phyloP scores from a whole-genome alignment of 306 rosid species.

The Prosopis cineraria region DNA sequence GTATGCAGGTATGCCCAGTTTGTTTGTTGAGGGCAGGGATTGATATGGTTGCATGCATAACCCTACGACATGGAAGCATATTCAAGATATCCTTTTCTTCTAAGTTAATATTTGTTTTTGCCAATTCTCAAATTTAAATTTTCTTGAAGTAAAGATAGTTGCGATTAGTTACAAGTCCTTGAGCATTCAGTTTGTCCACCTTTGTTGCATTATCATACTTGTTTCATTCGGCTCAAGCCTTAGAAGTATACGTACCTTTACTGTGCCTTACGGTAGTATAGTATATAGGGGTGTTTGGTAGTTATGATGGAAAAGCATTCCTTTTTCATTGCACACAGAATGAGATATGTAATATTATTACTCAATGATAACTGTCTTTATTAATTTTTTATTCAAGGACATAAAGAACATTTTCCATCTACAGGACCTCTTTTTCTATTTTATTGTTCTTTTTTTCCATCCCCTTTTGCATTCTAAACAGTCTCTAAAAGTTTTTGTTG shows the following conservation, averaged over 20 bases:
- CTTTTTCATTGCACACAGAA: background rate
- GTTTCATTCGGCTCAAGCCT: constrained; percentile 8
- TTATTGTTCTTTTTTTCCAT: background rate
- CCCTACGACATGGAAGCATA: constrained; percentile 88
- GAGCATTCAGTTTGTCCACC: constrained; percentile 4
- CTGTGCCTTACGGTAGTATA: background rate
- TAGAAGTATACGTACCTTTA: background rate
- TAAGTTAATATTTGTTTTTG: constrained; percentile 15
- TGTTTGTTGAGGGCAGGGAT: constrained; percentile 90
- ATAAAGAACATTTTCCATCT: background rate
- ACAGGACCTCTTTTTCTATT: background rate
- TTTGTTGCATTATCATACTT: constrained; percentile 18
- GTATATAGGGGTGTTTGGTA: background rate
- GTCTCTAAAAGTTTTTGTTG: background rate
- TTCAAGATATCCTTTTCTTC: constrained; percentile 70
- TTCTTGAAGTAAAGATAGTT: constrained; percentile 27
- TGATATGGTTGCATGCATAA: constrained; percentile 92
- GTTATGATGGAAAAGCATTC: background rate
- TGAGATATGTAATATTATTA: background rate
- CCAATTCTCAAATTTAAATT: constrained; percentile 8
- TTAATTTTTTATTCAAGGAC: background rate
- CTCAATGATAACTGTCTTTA: background rate
- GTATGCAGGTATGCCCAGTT: constrained; percentile 90
- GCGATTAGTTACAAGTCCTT: constrained; percentile 15
- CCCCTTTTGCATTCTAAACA: background rate